phyloP scores from a whole-genome alignment of 1,139 yeast genomes.

The Sugiyamaella japonica region DNA sequence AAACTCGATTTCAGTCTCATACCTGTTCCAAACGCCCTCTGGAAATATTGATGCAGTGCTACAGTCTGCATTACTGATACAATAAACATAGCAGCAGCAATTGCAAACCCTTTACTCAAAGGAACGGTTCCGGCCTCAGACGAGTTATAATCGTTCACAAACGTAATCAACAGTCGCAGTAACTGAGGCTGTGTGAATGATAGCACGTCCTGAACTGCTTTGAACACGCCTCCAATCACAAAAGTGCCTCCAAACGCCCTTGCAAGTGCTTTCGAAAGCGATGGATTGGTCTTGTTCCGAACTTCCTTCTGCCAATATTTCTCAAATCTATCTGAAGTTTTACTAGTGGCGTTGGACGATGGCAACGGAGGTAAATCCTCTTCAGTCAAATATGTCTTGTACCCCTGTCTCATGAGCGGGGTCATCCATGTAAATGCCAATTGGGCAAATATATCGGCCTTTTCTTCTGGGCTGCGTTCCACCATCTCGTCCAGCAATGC shows the following conservation, averaged over 20 bases:
- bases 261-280: constrained; percentile 62
- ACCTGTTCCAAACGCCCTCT: constrained; percentile 83
- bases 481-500: constrained; percentile 43
- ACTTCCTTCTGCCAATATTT: constrained; percentile 60
- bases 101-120: constrained; percentile 75
- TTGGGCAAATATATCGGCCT: constrained; percentile 77
- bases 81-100: constrained; percentile 79
- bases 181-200: constrained; percentile 91
- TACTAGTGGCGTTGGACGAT: constrained; percentile 54
- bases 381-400: constrained; percentile 67
- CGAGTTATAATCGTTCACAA: constrained; percentile 70
- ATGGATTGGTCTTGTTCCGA: constrained; percentile 52
- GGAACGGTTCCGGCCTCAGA: constrained; percentile 48
- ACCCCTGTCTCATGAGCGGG: constrained; percentile 83
- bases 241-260: constrained; percentile 73
- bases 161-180: constrained; percentile 68
- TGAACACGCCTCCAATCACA: constrained; percentile 72
- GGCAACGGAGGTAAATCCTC: constrained; percentile 84
- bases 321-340: constrained; percentile 47
- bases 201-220: constrained; percentile 71
- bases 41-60: constrained; percentile 88
- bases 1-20: constrained; percentile 84
- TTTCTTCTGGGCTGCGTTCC: constrained; percentile 63
- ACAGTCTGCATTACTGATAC: constrained; percentile 84
- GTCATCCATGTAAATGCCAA: constrained; percentile 93